Conservation (phyloP, 140 eudicot genomes). For the Flaveria floridana region DNA sequence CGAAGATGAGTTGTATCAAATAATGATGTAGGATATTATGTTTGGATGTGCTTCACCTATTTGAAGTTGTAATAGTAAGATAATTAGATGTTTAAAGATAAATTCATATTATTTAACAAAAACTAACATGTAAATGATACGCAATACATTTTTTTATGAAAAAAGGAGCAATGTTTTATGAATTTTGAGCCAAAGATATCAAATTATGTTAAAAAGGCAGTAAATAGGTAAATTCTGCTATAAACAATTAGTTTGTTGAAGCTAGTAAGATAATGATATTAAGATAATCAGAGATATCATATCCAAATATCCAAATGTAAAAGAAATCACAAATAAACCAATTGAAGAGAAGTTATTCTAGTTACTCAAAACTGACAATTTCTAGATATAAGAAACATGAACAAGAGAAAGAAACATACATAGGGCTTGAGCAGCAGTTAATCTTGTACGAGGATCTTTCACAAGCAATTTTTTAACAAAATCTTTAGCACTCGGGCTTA, state of each 20-base stretch:
- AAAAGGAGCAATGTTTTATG: neutral
- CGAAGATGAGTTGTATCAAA: neutral
- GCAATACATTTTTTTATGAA: neutral
- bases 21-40: neutral
- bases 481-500: constrained; percentile 82
- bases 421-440: constrained; percentile 95
- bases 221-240: neutral
- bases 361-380: neutral
- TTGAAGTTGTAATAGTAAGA: neutral
- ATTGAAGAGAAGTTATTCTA: neutral
- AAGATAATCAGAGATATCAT: neutral
- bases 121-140: neutral
- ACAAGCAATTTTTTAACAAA: constrained; percentile 81
- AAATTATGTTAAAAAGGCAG: neutral
- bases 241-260: neutral
- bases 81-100: neutral
- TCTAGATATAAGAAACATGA: constrained; percentile 4
- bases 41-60: neutral
- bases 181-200: neutral
- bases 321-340: constrained; percentile 1
- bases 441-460: constrained; percentile 90
- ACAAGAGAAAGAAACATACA: constrained; percentile 53
- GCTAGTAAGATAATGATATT: neutral
- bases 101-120: neutral
- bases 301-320: neutral